Evolutionary conservation across 2,329 filamentous ascomycete species (phyloP).

Genomic region (Chrysoporthe cubensis): DNA sequence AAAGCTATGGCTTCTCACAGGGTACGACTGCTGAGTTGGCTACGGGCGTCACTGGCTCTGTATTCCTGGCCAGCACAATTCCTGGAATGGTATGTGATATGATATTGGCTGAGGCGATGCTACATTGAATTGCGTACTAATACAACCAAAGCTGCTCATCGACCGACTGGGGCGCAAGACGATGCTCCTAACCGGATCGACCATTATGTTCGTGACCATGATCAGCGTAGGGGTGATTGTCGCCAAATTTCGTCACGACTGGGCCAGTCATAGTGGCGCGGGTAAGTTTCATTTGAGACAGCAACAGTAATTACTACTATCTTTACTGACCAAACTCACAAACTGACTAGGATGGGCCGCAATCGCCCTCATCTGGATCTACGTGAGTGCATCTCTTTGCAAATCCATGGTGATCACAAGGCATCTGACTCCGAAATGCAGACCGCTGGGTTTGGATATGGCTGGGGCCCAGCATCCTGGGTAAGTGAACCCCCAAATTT

Average conservation of each 20-base stretch:
- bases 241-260: constrained; percentile 42
- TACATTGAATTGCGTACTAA: constrained; percentile 38
- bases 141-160: constrained; percentile 53
- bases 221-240: constrained; percentile 47
- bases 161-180: constrained; percentile 47
- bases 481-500: constrained; percentile 5
- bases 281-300: background rate
- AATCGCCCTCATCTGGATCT: constrained; percentile 41
- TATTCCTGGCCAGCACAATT: constrained; percentile 39
- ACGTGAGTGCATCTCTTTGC: constrained; percentile 27
- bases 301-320: too few relatives aligned
- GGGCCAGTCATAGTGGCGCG: constrained; percentile 40
- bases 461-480: constrained; percentile 31
- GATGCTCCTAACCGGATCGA: constrained; percentile 42
- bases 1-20: constrained; percentile 29
- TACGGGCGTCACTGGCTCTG: constrained; percentile 40
- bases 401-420: background rate
- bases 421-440: background rate
- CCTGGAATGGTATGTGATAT: constrained; percentile 19
- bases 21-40: constrained; percentile 39
- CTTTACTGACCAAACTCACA: background rate
- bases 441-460: constrained; percentile 25
- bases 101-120: background rate
- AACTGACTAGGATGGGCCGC: constrained; percentile 40
- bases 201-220: constrained; percentile 45